A percentile compares a stretch with the other conserved stretches of the same genome.
These are phyloP conservation scores for Prototheca wickerhamii DNA, from an alignment of 163 green algal genomes.

Conservation along the genomic window DNA sequence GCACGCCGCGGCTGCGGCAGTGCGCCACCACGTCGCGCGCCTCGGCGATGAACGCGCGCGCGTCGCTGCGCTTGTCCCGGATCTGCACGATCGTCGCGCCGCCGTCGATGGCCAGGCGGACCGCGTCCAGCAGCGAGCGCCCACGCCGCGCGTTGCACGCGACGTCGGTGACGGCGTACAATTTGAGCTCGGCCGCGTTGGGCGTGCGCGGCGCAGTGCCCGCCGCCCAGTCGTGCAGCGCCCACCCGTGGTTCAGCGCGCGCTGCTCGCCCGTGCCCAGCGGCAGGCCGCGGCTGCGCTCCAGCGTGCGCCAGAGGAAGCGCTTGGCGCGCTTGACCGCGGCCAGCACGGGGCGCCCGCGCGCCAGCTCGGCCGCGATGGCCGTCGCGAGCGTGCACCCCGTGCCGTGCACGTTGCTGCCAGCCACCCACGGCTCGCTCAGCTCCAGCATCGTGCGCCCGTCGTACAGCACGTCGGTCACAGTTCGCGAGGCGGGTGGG, in stretches of 20 bases:
- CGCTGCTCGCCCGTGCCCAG: constrained; percentile 57
- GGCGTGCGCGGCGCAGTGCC: constrained; percentile 5
- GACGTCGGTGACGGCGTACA: constrained; percentile 87
- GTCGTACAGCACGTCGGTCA: constrained; percentile 85
- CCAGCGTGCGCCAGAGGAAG: constrained; percentile 58
- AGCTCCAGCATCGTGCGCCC: constrained; percentile 45
- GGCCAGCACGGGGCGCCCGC: constrained; percentile 39
- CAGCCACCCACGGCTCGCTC: constrained; percentile 29
- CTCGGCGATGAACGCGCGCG: constrained; percentile 49
- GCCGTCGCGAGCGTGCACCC: constrained; percentile 84
- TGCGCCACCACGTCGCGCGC: constrained; percentile 26
- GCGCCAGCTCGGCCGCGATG: constrained; percentile 77
- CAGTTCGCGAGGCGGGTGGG: constrained; percentile 2
- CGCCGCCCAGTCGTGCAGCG: constrained; percentile 14
- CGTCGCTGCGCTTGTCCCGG: constrained; percentile 69
- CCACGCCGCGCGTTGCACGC: constrained; percentile 45
- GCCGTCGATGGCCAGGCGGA: constrained; percentile 57
- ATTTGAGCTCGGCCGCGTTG: constrained; percentile 31
- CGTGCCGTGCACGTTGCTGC: constrained; percentile 86
- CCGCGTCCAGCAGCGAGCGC: constrained; percentile 39
- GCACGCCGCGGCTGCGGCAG: constrained; percentile 44
- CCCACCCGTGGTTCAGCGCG: constrained; percentile 62
- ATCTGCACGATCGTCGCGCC: constrained; percentile 86
- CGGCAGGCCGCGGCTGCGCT: constrained; percentile 36
- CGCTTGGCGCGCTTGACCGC: constrained; percentile 59